Percentiles rank a stretch among this genome's conserved stretches.
Conservation (phyloP, 768 basidiomycete species). For the Agrocybe praecox region DNA sequence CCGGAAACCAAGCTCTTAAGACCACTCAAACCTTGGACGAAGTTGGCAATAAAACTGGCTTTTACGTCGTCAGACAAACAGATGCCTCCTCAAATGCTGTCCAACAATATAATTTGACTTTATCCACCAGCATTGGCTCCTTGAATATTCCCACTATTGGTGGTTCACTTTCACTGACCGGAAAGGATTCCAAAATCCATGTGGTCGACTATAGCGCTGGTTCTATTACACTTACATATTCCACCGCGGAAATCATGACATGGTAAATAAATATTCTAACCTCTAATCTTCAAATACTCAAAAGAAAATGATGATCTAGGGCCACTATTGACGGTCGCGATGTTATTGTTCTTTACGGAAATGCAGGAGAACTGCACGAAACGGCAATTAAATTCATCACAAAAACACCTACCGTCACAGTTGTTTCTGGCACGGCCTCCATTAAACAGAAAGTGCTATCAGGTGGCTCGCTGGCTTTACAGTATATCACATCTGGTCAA, state of each 20-base stretch:
- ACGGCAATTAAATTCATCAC: conserved; percentile 43
- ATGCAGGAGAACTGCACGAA: conserved; percentile 49
- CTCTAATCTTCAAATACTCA: too few relatives aligned
- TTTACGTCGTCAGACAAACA: conserved; percentile 47
- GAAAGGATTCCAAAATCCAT: conserved; percentile 56
- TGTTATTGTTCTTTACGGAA: conserved; percentile 49
- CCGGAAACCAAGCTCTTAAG: conserved; percentile 47
- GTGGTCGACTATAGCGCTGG: conserved; percentile 52
- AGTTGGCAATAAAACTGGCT: conserved; percentile 48
- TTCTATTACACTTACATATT: conserved; percentile 44
- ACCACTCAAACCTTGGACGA: conserved; percentile 52
- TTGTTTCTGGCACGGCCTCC: conserved; percentile 35
- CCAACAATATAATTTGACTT: conserved; percentile 42
- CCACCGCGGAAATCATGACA: conserved; percentile 51
- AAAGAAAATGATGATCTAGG: conserved; percentile 26
- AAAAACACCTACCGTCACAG: conserved; percentile 28
- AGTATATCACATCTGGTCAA: conserved; percentile 49
- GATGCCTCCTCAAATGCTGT: conserved; percentile 39
- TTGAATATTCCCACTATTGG: conserved; percentile 46
- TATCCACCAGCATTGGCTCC: conserved; percentile 47
- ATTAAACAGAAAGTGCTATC: conserved; percentile 38
- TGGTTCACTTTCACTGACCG: conserved; percentile 43
- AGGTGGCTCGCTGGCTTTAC: conserved; percentile 38
- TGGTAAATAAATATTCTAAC: conserved; percentile 31
- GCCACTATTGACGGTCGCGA: conserved; percentile 50